phyloP scores from a whole-genome alignment of 2,329 filamentous ascomycete species.

The Chaetomium sp. region DNA sequence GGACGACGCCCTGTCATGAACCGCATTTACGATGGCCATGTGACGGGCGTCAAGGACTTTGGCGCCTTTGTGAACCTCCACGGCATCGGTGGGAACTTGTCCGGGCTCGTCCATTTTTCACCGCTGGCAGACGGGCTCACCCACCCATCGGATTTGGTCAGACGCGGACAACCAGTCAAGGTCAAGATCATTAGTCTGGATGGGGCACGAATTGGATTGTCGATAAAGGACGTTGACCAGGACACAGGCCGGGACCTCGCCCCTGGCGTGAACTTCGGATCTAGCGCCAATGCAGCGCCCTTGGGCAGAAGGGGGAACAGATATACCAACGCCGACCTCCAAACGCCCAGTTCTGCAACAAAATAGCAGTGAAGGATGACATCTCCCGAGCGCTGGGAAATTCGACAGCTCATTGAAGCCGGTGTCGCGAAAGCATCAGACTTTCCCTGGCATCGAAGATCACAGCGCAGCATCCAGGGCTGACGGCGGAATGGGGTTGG shows the following conservation, averaged over 20 bases:
- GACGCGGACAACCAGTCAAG: conserved; percentile 81
- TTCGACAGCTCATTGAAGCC: conserved; percentile 91
- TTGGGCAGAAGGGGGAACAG: conserved; percentile 59
- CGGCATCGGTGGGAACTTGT: conserved; percentile 72
- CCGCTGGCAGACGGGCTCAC: neutral
- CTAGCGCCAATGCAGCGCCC: conserved; percentile 85
- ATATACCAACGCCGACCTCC: conserved; percentile 52
- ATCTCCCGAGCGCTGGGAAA: conserved; percentile 96
- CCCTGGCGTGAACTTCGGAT: conserved; percentile 75
- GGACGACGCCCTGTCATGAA: conserved; percentile 61
- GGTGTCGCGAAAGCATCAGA: conserved; percentile 90
- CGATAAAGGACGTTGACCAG: conserved; percentile 99
- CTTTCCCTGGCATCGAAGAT: conserved; percentile 93
- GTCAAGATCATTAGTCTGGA: conserved; percentile 91
- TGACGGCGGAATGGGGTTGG: conserved; percentile 84
- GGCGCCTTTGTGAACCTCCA: conserved; percentile 90
- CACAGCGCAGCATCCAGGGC: conserved; percentile 78
- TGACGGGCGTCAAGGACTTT: conserved; percentile 93
- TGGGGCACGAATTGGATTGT: conserved; percentile 77
- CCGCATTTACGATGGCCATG: conserved; percentile 87
- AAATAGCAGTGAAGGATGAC: conserved; percentile 88
- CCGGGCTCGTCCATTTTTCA: conserved; percentile 1
- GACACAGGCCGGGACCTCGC: conserved; percentile 79
- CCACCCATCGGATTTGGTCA: conserved; percentile 51
- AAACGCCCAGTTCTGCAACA: conserved; percentile 52